phyloP scores from a whole-genome alignment of 75 land plant genomes.

The Pinus tabuliformis region DNA sequence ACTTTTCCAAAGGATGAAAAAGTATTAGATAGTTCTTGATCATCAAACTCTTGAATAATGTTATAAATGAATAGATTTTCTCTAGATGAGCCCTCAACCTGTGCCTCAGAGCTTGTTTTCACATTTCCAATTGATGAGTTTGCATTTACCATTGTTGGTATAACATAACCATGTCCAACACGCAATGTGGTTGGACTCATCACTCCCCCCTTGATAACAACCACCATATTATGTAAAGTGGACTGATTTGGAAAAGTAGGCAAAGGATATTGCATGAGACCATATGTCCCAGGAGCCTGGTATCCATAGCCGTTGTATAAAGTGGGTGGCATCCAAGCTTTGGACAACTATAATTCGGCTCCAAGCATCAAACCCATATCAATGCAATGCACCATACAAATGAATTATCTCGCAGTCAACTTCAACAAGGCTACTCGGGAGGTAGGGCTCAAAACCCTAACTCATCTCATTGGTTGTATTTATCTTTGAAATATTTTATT shows the following conservation, averaged over 20 bases:
- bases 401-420: too few species aligned
- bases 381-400: too few species aligned
- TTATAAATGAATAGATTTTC: constrained; percentile 97
- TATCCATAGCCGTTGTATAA: constrained; percentile 81
- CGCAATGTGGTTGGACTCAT: constrained; percentile 39
- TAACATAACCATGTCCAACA: constrained; percentile 32
- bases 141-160: constrained; percentile 22
- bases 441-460: too few species aligned
- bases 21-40: constrained; percentile 76
- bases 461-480: too few species aligned
- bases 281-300: constrained; percentile 75
- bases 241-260: constrained; percentile 57
- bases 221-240: constrained; percentile 36
- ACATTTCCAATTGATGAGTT: constrained; percentile 32
- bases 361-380: too few species aligned
- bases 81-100: constrained; percentile 95
- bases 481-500: too few species aligned
- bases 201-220: constrained; percentile 49
- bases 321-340: constrained; percentile 47
- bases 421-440: too few species aligned
- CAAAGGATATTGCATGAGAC: constrained; percentile 59
- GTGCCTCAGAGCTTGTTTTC: constrained; percentile 52
- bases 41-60: constrained; percentile 94
- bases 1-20: constrained; percentile 85
- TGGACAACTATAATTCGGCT: too few species aligned